Conservation (phyloP, 495 filamentous ascomycete genomes). For the Xylaria sp. region DNA sequence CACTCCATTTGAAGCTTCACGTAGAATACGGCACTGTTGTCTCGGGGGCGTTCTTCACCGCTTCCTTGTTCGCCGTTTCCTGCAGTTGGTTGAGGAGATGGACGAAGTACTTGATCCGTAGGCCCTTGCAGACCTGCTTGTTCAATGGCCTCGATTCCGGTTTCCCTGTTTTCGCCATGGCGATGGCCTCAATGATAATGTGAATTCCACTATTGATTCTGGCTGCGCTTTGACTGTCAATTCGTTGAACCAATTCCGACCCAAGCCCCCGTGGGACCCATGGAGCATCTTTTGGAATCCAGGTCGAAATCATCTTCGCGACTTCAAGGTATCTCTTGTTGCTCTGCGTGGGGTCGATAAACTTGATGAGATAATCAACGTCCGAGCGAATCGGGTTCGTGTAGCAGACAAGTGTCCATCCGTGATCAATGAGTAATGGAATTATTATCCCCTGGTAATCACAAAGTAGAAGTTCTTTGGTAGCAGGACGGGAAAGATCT, state of each 20-base stretch:
- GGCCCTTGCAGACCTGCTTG: conserved; percentile 17
- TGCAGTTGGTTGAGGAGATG: conserved; percentile 26
- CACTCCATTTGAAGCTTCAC: no score
- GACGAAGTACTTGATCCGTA: conserved; percentile 26
- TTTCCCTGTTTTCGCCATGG: conserved; percentile 23
- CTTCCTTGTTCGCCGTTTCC: conserved; percentile 11
- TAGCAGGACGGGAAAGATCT: background rate
- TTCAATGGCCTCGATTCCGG: conserved; percentile 12
- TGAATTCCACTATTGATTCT: conserved; percentile 22
- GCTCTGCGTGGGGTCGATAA: background rate
- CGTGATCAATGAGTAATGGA: conserved; percentile 1
- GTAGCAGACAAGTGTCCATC: conserved; percentile 4
- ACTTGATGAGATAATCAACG: background rate
- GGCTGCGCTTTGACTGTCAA: background rate
- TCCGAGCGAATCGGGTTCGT: background rate
- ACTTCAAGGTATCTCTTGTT: background rate
- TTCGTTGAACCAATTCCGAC: background rate
- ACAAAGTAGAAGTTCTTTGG: background rate
- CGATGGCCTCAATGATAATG: conserved; percentile 23
- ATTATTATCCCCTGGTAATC: background rate
- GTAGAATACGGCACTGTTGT: no score
- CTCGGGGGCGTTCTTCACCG: background rate
- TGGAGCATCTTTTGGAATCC: background rate
- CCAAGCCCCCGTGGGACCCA: background rate
- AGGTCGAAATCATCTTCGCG: background rate